Evolutionary conservation across 2,329 filamentous ascomycete genomes (phyloP).

Genomic region (Xylaria sp.): DNA sequence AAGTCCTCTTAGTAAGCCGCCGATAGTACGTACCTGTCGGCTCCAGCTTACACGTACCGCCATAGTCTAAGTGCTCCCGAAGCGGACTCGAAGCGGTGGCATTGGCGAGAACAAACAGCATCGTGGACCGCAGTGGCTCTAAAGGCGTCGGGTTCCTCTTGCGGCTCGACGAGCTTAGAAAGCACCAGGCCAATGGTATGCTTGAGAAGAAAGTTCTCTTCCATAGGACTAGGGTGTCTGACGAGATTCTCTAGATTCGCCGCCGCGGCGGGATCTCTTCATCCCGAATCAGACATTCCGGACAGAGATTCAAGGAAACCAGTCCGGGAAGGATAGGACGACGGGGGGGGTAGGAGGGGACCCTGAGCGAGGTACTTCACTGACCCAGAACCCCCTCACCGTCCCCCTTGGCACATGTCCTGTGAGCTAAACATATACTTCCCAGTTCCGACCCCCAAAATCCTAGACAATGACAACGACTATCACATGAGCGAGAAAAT

Average conservation of each 20-base stretch:
- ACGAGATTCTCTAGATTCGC: conserved; percentile 15
- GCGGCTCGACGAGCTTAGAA: conserved; percentile 47
- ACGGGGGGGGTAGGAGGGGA: not conserved
- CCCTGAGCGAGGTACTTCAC: conserved; percentile 14
- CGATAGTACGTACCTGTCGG: not conserved
- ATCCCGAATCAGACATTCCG: not conserved
- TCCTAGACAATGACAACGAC: conserved; percentile 45
- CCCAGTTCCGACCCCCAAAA: conserved; percentile 35
- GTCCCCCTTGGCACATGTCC: not conserved
- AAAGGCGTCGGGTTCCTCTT: conserved; percentile 49
- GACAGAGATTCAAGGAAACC: not conserved
- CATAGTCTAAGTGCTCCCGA: conserved; percentile 50
- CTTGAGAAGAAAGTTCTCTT: not conserved
- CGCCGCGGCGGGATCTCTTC: not conserved
- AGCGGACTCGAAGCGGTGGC: conserved; percentile 59
- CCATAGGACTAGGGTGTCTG: not conserved
- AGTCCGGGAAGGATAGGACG: not conserved
- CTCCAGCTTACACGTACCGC: conserved; percentile 29
- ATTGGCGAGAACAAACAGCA: conserved; percentile 56
- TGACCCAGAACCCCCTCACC: not conserved
- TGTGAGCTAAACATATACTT: conserved; percentile 16
- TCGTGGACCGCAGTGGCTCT: conserved; percentile 53
- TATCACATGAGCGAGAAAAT: conserved; percentile 45
- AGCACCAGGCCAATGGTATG: conserved; percentile 30
- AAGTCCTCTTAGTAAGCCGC: conserved; percentile 41